Evolutionary conservation across 1,139 yeast genomes (phyloP).

Genomic region (Blastobotrys aristatus): DNA sequence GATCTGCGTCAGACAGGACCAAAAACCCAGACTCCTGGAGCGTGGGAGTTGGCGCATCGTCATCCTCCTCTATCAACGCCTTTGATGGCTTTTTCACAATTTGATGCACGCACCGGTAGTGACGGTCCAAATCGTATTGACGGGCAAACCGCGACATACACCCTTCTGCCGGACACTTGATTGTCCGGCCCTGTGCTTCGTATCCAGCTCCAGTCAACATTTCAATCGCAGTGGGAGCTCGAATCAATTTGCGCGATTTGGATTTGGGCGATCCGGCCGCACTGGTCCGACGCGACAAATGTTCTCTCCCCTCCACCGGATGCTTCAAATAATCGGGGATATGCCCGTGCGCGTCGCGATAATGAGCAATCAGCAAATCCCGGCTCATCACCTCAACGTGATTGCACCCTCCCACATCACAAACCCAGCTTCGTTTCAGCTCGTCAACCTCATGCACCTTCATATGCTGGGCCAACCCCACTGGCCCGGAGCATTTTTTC

Average conservation of each 20-base stretch:
- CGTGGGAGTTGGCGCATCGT: not conserved
- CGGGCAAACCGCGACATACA: slow-evolving; percentile 37
- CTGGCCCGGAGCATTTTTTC: slow-evolving; percentile 67
- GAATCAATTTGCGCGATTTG: slow-evolving; percentile 6
- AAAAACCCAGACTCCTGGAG: slow-evolving; percentile 3
- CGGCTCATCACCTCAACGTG: slow-evolving; percentile 9
- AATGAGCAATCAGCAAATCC: slow-evolving; percentile 44
- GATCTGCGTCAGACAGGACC: not conserved
- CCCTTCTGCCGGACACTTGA: slow-evolving; percentile 32
- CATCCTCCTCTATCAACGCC: not conserved
- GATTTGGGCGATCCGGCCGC: slow-evolving; percentile 1
- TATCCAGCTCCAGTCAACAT: slow-evolving; percentile 38
- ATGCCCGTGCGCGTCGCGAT: slow-evolving; percentile 37
- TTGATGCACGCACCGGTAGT: slow-evolving; percentile 30
- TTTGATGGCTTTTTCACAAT: not conserved
- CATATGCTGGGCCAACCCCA: slow-evolving; percentile 67
- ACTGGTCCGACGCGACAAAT: slow-evolving; percentile 13
- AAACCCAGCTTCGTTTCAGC: slow-evolving; percentile 19
- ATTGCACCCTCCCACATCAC: slow-evolving; percentile 19
- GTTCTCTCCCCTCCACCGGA: slow-evolving; percentile 14
- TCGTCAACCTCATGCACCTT: slow-evolving; percentile 21
- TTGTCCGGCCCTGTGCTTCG: slow-evolving; percentile 26
- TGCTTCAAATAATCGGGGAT: slow-evolving; percentile 24
- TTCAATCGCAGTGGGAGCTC: slow-evolving; percentile 28
- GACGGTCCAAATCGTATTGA: slow-evolving; percentile 39